Base-by-base conservation (phyloP, 768 basidiomycete species). In the Pulveroboletus frians region DNA sequence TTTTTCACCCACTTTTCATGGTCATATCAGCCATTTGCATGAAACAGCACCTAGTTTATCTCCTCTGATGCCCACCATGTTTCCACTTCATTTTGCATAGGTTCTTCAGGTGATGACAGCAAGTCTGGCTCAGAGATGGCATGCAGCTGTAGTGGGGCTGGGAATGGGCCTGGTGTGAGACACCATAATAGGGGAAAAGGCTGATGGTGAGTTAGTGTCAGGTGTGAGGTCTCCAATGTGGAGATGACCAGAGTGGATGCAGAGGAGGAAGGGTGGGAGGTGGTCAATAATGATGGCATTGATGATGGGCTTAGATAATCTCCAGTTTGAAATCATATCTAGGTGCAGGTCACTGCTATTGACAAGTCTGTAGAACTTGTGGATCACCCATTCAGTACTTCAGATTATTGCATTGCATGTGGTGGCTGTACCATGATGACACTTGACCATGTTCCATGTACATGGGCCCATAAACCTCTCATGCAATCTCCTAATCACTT, bases 81-180 rank as follows among this genome's bases (percentile, higher is more conserved):
- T 92, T 60, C 67, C 71, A 0, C 73, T 91, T 1, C 89, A 92
- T 46, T 92, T 92, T 60, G 74, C 78, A 9, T 88, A 92, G 60
- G 76, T 92, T 4, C 63, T 91, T 43, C 88, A 90, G 61, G 87
- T 84, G 11, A 88, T 82, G 13, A 82, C 81, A 15, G 77, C 83
- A 6, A 80, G 77, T 40, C 84, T 84, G 7, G 61, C 76, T 2
- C 63, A 65, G 4, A 59, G 68, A 14, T 62, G 55, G 50, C 54
- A 58, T 41, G 58, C 50, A 6, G 64, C 27, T 3, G 9, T 54
- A 14, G 42, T 46, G 38, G 46, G 56, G 26, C 29, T 34, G 41
- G 49, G 58, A 32, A 35, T 27, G 7, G 46, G 41, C 3, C n/a
- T 18, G 42, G 46, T 32, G 13, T 46, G 36, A 26, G 48, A 48